Percentiles rank a stretch among this genome's conserved stretches.
These are phyloP conservation scores for Emericellopsis cladophorae DNA, from an alignment of 2,329 filamentous ascomycete genomes.

Conservation along the genomic window DNA sequence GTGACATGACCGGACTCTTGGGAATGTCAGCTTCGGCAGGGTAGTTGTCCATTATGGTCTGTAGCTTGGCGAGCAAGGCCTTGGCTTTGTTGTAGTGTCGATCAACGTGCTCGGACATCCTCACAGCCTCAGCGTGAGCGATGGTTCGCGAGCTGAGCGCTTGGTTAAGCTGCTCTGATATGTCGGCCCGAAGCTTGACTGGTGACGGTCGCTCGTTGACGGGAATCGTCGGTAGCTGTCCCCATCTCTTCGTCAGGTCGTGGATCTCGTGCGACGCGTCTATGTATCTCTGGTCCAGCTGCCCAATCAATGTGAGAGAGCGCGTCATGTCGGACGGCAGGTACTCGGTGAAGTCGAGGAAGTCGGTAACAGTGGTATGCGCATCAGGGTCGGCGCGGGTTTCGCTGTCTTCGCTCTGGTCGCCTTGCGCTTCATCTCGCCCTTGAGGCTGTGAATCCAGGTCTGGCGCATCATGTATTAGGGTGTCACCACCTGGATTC, in stretches of 20 bases:
- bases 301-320: conserved; percentile 51
- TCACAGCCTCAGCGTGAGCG: conserved; percentile 47
- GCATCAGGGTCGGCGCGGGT: conserved; percentile 52
- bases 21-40: conserved; percentile 32
- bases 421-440: too few species aligned
- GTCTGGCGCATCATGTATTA: background rate
- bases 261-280: conserved; percentile 42
- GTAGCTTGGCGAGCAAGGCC: conserved; percentile 44
- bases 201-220: conserved; percentile 33
- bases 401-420: conserved; percentile 22
- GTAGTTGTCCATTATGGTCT: conserved; percentile 48
- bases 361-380: conserved; percentile 57
- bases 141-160: conserved; percentile 44
- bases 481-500: background rate
- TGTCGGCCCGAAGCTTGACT: conserved; percentile 41
- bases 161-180: conserved; percentile 43
- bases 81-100: conserved; percentile 49
- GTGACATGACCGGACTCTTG: conserved; percentile 36
- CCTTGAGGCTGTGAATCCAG: conserved; percentile 2
- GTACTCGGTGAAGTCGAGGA: conserved; percentile 59
- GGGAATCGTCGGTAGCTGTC: conserved; percentile 35
- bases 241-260: conserved; percentile 44
- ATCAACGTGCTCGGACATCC: conserved; percentile 51
- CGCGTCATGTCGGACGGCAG: conserved; percentile 54
- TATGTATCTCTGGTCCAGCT: conserved; percentile 47